Evolutionary conservation across 2,329 filamentous ascomycete genomes (phyloP).

Genomic region (Xylariaceae sp.): DNA sequence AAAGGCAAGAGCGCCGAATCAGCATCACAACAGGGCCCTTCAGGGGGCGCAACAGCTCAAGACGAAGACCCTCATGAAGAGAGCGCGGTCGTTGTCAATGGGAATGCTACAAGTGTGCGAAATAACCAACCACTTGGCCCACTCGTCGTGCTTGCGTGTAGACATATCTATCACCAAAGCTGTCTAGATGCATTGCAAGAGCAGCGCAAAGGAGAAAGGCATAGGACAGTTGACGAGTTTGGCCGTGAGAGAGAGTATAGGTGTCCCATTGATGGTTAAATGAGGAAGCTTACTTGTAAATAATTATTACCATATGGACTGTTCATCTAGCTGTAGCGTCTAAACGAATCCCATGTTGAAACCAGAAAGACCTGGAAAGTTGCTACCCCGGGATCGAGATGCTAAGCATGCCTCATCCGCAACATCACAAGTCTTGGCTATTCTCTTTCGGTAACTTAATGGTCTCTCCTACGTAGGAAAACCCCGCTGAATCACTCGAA

Average conservation of each 20-base stretch:
- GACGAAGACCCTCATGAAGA: constrained; percentile 16
- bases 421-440: too few species aligned
- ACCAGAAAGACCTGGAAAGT: neutral
- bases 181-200: constrained; percentile 72
- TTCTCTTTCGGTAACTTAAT: too few species aligned
- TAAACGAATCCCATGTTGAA: constrained; percentile 4
- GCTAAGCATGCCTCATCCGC: neutral
- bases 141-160: constrained; percentile 72
- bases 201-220: constrained; percentile 53
- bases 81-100: constrained; percentile 49
- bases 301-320: constrained; percentile 7
- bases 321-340: constrained; percentile 5
- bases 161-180: constrained; percentile 72
- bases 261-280: constrained; percentile 63
- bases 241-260: constrained; percentile 57
- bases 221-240: constrained; percentile 52
- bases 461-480: too few species aligned
- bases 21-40: constrained; percentile 11
- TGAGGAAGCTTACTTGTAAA: constrained; percentile 14
- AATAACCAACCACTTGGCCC: constrained; percentile 62
- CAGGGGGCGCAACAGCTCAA: constrained; percentile 14
- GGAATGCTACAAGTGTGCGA: constrained; percentile 42
- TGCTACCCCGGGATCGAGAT: neutral
- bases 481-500: too few species aligned
- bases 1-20: constrained; percentile 61